Evolutionary conservation across 1,284 basidiomycete species (phyloP), one percentile per base, ranked within the genome.

Genomic region (Puccinia horiana): DNA sequence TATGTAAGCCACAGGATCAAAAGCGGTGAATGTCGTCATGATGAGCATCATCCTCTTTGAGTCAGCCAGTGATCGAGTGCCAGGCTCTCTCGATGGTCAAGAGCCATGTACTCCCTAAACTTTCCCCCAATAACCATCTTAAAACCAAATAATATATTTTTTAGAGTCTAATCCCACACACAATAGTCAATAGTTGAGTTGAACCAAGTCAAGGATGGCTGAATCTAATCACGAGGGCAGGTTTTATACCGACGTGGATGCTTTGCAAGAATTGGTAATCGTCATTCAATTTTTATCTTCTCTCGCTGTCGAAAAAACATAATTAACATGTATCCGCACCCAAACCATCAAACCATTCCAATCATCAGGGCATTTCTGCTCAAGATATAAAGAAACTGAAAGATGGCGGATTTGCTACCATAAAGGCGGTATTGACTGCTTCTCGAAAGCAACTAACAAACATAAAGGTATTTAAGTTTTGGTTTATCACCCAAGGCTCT

Each of bases 351-450:
- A 35, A 35, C 8, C n/a, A 42, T 61, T 42, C 26, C 6, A n/a
- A 18, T 75, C 18, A 29, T 80, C 44, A 96, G 93, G 94, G 95
- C 29, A 96, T 96, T 87, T 96, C 96, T 84, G 92, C 95, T 44
- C 93, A 95, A 88, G 95, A 97, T 86, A 96, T 97, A 81, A 87
- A 92, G 82, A 97, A 97, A 88, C 91, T 97, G 84, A 96, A 96
- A 88, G 93, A 87, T 0, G 85, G 87, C 4, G 88, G 89, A 12
- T 87, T 88, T 67, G 87, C 88, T 20, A 89, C 89, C 2, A 85
- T 89, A 18, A 86, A 88, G n/a, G 87, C 87, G 20, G 87, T 93
- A 72, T 72, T 52, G 90, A 81, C 29, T 74, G 83, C 84, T 0
- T 94, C 95, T 0, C 89, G 94, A 82, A 90, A 93, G 83, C 93